Evolutionary conservation across 169 alveolate genomes (phyloP).

Genomic region (Plasmodium chabaudi): DNA sequence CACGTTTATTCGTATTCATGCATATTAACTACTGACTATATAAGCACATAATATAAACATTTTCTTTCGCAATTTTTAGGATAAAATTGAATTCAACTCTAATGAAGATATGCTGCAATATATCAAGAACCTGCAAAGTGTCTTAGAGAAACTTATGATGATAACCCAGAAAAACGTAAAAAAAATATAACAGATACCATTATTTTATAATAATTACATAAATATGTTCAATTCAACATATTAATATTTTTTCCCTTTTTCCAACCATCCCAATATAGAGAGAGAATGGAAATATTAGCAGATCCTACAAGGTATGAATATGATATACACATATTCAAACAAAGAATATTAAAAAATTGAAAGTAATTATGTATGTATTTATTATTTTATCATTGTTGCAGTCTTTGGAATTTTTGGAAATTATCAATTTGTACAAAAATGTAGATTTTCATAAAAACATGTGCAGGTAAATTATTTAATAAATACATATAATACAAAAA

Average conservation of each 20-base stretch:
- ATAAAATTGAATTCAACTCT: conserved; percentile 59
- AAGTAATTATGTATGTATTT: not conserved
- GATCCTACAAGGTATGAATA: conserved; percentile 64
- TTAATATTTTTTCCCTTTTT: not conserved
- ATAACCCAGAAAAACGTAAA: conserved; percentile 75
- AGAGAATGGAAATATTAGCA: conserved; percentile 75
- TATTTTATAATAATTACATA: not conserved
- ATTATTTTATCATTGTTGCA: conserved; percentile 21
- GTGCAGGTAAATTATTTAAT: conserved; percentile 49
- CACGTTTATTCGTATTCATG: not conserved
- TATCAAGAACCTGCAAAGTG: conserved; percentile 41
- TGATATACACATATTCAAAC: not conserved
- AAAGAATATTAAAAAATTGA: not conserved
- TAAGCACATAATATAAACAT: not conserved
- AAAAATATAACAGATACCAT: not conserved
- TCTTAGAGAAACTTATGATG: conserved; percentile 51
- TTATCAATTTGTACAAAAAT: conserved; percentile 60
- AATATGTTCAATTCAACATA: not conserved
- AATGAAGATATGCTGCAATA: conserved; percentile 72
- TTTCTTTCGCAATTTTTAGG: conserved; percentile 14
- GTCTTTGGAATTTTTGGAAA: conserved; percentile 73
- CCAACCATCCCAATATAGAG: conserved; percentile 11
- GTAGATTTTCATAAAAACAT: conserved; percentile 72
- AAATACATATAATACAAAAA: conserved; percentile 9
- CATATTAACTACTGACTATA: not conserved